Base-by-base conservation (phyloP, 169 alveolate genomes). In the Eimeria praecox region DNA sequence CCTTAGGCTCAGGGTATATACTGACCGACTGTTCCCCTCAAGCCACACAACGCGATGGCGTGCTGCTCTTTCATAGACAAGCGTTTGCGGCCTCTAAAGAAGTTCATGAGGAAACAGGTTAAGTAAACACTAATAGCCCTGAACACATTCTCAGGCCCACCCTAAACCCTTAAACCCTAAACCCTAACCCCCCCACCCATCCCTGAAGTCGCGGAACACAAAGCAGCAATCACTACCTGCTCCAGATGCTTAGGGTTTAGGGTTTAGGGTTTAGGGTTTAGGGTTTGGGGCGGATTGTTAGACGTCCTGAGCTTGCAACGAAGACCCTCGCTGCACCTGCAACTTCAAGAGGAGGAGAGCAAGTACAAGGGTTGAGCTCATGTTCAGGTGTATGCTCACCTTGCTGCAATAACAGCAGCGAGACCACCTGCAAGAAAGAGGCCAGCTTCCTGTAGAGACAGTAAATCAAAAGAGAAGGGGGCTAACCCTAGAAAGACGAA, bases 21-120 rank as follows among this genome's bases (percentile, higher is more conserved):
- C 95, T 24, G 49, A 91, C 95, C 96, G 90, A 95, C 94, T 49
- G 97, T 92, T n/a, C 97, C 97, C 5, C 97, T 88, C 38, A 95
- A 94, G 20, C 97, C 97, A 30, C 96, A 90, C 64, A 95, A 73
- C 9, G 86, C 93, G 56, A 95, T 27, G 18, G 94, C 92, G 71
- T 77, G 96, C 83, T 94, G 96, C 59, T 73, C 80, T 59, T 82
- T 30, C 8, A 83, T 35, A 16, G 94, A 46, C 66, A 94, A 77
- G 46, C 75, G 66, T 56, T 78, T 73, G 71, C 64, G 90, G 66
- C 92, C 46, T 35, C 97, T 64, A 66, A 89, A 95, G 59, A 95
- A 69, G 73, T 95, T 95, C 82, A 92, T 71, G 16, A 95, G 42
- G 59, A 71, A 59, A 59, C 90, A 62, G 18, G 95, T 95, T 24